A percentile compares a stretch with the other conserved stretches of the same genome.
phyloP scores from a whole-genome alignment of 2,329 filamentous ascomycete species.

The Diaporthe destruens region DNA sequence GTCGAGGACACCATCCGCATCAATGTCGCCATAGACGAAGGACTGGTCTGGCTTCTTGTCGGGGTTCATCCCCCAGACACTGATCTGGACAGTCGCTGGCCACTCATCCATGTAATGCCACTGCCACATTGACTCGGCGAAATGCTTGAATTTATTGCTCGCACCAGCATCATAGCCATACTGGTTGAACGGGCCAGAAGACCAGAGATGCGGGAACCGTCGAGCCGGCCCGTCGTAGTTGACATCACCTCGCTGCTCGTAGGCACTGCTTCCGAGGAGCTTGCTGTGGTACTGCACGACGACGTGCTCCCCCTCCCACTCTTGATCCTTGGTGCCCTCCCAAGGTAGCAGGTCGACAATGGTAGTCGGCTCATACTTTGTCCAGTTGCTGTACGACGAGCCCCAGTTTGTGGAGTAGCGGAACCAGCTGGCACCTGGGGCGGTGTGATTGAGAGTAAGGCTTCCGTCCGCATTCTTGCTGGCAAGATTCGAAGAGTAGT shows the following conservation, averaged over 20 bases:
- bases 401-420: conserved; percentile 73
- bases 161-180: conserved; percentile 73
- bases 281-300: conserved; percentile 72
- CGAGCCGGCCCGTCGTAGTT: conserved; percentile 53
- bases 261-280: conserved; percentile 69
- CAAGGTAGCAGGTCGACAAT: conserved; percentile 64
- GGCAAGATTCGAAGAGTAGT: conserved; percentile 64
- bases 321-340: conserved; percentile 67
- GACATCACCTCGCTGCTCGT: conserved; percentile 71
- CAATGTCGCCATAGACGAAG: conserved; percentile 69
- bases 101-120: conserved; percentile 73
- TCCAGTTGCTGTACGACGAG: conserved; percentile 70
- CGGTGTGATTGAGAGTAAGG: conserved; percentile 66
- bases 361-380: conserved; percentile 63
- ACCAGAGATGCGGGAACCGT: conserved; percentile 72
- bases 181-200: conserved; percentile 71
- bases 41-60: conserved; percentile 71
- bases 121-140: conserved; percentile 63
- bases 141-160: conserved; percentile 62
- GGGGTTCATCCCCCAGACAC: conserved; percentile 74
- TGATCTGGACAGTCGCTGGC: conserved; percentile 70
- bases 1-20: conserved; percentile 71
- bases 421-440: conserved; percentile 70
- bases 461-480: conserved; percentile 50
- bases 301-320: conserved; percentile 72